Base-by-base conservation (phyloP, 176 grass and related monocot species). In the Melocanna baccifera region DNA sequence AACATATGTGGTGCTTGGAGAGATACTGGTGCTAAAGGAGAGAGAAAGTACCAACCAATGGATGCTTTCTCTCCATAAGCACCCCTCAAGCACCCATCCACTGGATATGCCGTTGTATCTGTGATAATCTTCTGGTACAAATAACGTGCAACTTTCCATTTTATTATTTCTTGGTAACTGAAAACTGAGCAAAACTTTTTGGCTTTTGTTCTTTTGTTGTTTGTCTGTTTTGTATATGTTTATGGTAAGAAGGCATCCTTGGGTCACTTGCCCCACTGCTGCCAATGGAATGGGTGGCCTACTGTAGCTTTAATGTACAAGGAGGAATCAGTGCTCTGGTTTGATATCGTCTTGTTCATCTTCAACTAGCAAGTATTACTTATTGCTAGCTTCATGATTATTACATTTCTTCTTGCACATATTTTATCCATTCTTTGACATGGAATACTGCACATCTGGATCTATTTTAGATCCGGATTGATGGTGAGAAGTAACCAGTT, bases 141-240 rank as follows among this genome's bases (percentile, higher is more conserved):
- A 89, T 88, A 87, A 77, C 19, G 86, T 86, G 62, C 89, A 81
- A 81, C 56, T 86, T 84, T 86, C 75, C 73, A 56, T 80, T 87
- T 92, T 86, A 72, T 83, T 81, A 87, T 87, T 90, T 43, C 82
- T 57, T 92, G 76, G 88, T 88, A 89, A 89, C 88, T 88, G 92
- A 52, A 50, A 84, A 91, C 89, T 91, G 52, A 91, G 80, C 62
- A 43, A 75, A 62, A 46, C 76, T 85, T 87, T 73, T 86, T 70
- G 84, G 73, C 69, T 83, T 95, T 75, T 92, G 89, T 89, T 93
- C 86, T 98, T 86, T 89, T 92, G 82, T 93, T 95, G 86, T 90
- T 93, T 97, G 92, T 94, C 88, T 99, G 89, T 96, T 90, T 94
- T 99, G 93, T 99, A 63, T 94, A 92, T 98, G 87, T 92, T 84